Evolutionary conservation across 2,329 filamentous ascomycete species (phyloP), one percentile per base, ranked within the genome.

Genomic region (Cryphonectria radicalis): DNA sequence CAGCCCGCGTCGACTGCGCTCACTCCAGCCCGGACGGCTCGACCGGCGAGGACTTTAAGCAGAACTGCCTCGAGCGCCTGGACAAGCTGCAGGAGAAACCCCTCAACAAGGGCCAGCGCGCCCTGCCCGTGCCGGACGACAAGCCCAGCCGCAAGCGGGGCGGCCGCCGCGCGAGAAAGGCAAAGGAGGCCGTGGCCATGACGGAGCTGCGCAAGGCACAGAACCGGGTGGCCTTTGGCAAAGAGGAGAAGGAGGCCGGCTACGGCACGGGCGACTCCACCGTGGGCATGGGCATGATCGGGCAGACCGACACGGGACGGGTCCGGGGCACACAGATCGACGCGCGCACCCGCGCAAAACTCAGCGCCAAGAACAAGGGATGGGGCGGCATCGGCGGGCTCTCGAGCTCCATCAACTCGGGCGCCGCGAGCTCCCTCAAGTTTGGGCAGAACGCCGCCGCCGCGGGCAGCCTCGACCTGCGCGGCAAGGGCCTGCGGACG

Each of bases 171-270:
- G 96, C 95, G 17, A 87, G 96, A 70, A 97, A 97, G 81, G 95
- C 95, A 72, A 99, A 99, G 87, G 96, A 97, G 81, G 95, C 95
- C 4, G 93, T 93, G 8, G 95, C 96, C 72, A 97, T 98, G 94
- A 99, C 96, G 0, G 96, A 99, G 69, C 85, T 99, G 42, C 91
- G 95, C 75, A 98, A 98, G 81, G 94, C 94, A 5, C 96, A 98
- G 82, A 99, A 99, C 83, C 90, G 96, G 68, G 92, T 99, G 89
- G 94, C 91, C 0, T 99, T 99, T 78, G 95, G 95, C 71, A 96
- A 97, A 80, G 95, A 98, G 81, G 96, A 99, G 82, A 91, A 90
- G 77, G 96, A 99, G 81, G 91, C 96, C 0, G 95, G 95, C 43
- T 98, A 97, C 79, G 95, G 94, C 50, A 90, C 90, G 0, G 93